Conservation (phyloP, 768 basidiomycete genomes). For the Termitomyces eurrhizus region DNA sequence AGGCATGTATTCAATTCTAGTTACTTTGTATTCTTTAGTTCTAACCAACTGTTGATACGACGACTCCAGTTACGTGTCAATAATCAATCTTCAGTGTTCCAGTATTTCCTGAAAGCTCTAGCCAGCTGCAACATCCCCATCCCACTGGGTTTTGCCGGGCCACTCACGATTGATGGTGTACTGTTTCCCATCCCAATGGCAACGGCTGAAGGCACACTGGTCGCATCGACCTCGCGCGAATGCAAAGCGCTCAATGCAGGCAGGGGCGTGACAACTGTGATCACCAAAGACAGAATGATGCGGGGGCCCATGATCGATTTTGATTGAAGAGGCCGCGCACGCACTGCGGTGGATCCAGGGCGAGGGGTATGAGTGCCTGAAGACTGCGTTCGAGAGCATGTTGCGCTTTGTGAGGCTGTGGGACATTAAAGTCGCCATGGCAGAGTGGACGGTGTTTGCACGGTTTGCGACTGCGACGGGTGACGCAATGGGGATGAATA, state of each 20-base stretch:
- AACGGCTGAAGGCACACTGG: conserved; percentile 96
- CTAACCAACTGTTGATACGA: too few species aligned
- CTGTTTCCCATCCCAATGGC: conserved; percentile 93
- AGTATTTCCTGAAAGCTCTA: too few species aligned
- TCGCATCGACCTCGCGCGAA: conserved; percentile 94
- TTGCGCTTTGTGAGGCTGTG: conserved; percentile 85
- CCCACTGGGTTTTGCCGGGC: too few species aligned
- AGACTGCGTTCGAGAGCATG: conserved; percentile 89
- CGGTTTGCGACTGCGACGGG: conserved; percentile 94
- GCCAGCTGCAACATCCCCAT: too few species aligned
- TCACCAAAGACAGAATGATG: conserved; percentile 94
- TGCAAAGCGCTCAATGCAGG: conserved; percentile 97
- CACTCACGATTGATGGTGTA: too few species aligned
- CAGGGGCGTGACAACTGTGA: conserved; percentile 91
- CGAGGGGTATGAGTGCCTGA: conserved; percentile 67
- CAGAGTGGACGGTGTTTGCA: conserved; percentile 89
- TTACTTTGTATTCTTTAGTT: too few species aligned
- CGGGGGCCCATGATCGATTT: conserved; percentile 97
- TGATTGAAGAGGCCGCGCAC: conserved; percentile 75
- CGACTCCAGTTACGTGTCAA: too few species aligned
- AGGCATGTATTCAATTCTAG: too few species aligned
- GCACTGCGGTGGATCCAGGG: conserved; percentile 87
- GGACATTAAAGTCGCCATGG: conserved; percentile 85
- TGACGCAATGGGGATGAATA: conserved; percentile 76
- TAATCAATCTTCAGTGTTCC: too few species aligned